Percentiles rank a stretch among this genome's conserved stretches.
These are phyloP conservation scores for Porcisia hertigi DNA, from an alignment of 208 protist genomes.

Conservation along the genomic window DNA sequence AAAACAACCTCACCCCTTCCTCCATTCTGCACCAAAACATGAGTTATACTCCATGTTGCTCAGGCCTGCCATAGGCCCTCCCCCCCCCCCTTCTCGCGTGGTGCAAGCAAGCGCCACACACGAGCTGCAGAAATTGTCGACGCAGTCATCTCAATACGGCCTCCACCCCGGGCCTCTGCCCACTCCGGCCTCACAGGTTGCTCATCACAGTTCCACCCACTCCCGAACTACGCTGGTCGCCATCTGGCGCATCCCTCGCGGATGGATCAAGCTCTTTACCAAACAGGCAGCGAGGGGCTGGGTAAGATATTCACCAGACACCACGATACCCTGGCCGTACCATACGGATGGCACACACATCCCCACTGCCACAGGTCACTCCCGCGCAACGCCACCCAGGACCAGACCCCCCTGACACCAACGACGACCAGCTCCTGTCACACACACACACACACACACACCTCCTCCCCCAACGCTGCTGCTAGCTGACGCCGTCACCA, in stretches of 20 bases:
- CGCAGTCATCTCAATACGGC: not conserved
- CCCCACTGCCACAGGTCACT: not conserved
- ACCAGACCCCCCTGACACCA: not conserved
- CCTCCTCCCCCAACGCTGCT: not conserved
- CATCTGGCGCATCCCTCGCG: not conserved
- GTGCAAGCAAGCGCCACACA: not conserved
- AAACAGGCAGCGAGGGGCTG: not conserved
- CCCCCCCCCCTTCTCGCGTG: not conserved
- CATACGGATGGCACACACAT: not conserved
- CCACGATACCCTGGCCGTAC: not conserved
- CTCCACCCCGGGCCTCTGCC: not conserved
- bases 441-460: too few relatives aligned
- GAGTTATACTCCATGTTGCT: too few relatives aligned
- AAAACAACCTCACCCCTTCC: too few relatives aligned
- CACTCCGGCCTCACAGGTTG: too few relatives aligned
- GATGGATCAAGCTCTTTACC: not conserved
- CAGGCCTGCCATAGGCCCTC: too few relatives aligned
- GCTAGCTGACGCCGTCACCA: not conserved
- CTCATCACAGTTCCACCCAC: not conserved
- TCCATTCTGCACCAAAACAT: too few relatives aligned
- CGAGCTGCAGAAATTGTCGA: not conserved
- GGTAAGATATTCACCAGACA: not conserved
- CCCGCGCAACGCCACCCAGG: not conserved
- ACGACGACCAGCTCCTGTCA: not conserved
- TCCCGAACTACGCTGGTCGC: not conserved